Base-by-base conservation (phyloP, 148 eudicot species). In the Tetragonia tetragonoides region DNA sequence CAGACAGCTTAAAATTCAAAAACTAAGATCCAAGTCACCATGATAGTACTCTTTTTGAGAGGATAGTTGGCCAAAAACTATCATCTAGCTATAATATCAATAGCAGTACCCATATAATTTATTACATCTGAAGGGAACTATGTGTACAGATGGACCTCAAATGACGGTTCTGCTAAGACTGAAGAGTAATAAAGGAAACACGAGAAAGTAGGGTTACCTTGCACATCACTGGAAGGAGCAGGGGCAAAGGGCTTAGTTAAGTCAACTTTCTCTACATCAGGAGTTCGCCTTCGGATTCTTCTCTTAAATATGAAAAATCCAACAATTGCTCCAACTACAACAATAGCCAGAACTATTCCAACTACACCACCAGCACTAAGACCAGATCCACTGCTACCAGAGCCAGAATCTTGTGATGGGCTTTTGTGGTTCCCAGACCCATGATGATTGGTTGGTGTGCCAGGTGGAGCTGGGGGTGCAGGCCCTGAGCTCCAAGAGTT, bases 391-490 rank as follows among this genome's bases (percentile, higher is more conserved):
- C 79, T 77, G 49, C 81, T 80, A 60, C 89, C 87, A n/a, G 76
- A 76, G 49, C 77, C 74, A 9, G 88, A 82, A 60, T 72, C 80
- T n/a, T 75, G 76, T 24, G 92, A 78, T 49, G 87, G 62, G n/a
- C 75, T 76, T 42, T 75, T 64, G 46, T 75, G 83, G 79, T 79
- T 82, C 39, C 83, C 83, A 20, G 96, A 64, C 42, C 84, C 83
- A 54, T 80, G 86, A 24, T 81, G 84, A 72, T 63, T 87, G 72
- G 84, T 78, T 51, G 83, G 94, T 15, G 94, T 87, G 75, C 99
- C 93, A 66, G 99, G 94, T 75, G 99, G 97, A 81, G 99, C 89
- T 23, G 99, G 99, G 71, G 99, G 99, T 66, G 99, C 90, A 62
- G 93, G 84, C 68, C 99, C 97, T 24, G 93, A 81, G 86, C 71